Evolutionary conservation across 2,329 filamentous ascomycete genomes (phyloP).

Genomic region (Neonectria sp.): DNA sequence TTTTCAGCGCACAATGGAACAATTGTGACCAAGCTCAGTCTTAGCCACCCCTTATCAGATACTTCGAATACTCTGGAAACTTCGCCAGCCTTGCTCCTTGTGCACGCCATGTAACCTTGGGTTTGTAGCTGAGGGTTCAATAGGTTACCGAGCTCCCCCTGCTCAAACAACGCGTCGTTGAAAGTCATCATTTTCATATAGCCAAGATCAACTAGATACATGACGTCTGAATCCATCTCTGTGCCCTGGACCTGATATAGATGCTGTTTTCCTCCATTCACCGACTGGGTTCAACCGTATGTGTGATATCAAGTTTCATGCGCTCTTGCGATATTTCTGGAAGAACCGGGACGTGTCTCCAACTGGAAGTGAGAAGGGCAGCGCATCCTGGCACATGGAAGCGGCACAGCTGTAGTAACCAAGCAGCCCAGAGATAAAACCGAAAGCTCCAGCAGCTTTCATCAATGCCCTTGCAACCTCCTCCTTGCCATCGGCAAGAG

Average conservation of each 20-base stretch:
- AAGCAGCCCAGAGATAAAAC: constrained; percentile 24
- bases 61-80: no score
- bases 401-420: constrained; percentile 22
- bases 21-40: no score
- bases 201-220: no score
- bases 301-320: background rate
- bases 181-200: no score
- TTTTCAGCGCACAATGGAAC: no score
- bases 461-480: constrained; percentile 5
- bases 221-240: background rate
- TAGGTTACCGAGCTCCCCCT: no score
- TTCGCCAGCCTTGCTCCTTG: no score
- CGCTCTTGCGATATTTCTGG: background rate
- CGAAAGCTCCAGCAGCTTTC: constrained; percentile 22
- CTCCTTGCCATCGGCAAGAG: constrained; percentile 21
- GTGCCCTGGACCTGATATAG: background rate
- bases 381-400: constrained; percentile 17
- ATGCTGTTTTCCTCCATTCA: background rate
- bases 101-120: no score
- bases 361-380: constrained; percentile 22
- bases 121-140: no score
- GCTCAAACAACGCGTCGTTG: no score
- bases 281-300: background rate
- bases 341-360: constrained; percentile 23
- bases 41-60: no score